Conservation (phyloP, 768 basidiomycete genomes). For the Coprinellus micaceus region DNA sequence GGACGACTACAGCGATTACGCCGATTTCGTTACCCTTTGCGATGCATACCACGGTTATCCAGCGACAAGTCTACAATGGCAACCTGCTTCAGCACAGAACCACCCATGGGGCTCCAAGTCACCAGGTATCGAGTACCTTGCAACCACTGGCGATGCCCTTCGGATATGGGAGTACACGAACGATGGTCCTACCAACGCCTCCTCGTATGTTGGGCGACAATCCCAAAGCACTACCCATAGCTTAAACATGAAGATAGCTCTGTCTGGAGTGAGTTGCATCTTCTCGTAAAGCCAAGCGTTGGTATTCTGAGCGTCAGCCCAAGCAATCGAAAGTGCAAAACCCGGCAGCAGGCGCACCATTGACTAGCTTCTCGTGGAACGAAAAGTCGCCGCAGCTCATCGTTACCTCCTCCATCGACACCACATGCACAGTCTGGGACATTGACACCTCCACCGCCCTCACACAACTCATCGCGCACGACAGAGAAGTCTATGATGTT, state of each 20-base stretch:
- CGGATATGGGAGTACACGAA: conserved; percentile 86
- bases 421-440: conserved; percentile 99
- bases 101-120: conserved; percentile 70
- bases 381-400: conserved; percentile 85
- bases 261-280: conserved; percentile 67
- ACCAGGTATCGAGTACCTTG: conserved; percentile 72
- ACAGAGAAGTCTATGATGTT: conserved; percentile 94
- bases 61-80: conserved; percentile 90
- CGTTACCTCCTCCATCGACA: conserved; percentile 97
- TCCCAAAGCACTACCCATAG: conserved; percentile 51
- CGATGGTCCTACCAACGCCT: conserved; percentile 55
- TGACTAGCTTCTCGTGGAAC: conserved; percentile 98
- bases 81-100: conserved; percentile 66
- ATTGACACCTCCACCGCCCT: conserved; percentile 90
- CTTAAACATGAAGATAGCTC: conserved; percentile 67
- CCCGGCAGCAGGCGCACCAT: conserved; percentile 78
- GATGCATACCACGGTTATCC: conserved; percentile 88
- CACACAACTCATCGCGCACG: conserved; percentile 96
- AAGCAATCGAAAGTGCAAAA: conserved; percentile 90
- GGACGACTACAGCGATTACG: conserved; percentile 77
- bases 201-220: conserved; percentile 69
- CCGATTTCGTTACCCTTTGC: conserved; percentile 84
- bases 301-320: conserved; percentile 8
- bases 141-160: conserved; percentile 91
- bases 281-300: conserved; percentile 3